Evolutionary conservation across 1,139 yeast species (phyloP).

Genomic region (Lodderomyces elongisporus): DNA sequence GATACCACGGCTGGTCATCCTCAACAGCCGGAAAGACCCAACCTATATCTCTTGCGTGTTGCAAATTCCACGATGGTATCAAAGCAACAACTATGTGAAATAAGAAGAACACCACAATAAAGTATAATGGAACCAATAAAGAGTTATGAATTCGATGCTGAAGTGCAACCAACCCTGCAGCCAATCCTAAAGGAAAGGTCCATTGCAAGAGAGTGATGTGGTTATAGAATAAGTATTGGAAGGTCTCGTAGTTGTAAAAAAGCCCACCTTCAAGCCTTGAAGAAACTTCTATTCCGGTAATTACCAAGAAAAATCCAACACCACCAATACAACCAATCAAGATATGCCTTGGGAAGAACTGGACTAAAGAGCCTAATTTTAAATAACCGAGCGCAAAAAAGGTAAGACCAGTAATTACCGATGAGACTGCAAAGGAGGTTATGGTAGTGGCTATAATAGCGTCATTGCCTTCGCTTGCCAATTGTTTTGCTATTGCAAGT

Average conservation of each 20-base stretch:
- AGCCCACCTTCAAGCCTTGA: conserved; percentile 74
- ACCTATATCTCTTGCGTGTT: conserved; percentile 61
- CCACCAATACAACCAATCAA: conserved; percentile 98
- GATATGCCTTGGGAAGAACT: conserved; percentile 94
- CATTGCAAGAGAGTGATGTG: conserved; percentile 55
- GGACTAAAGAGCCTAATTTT: conserved; percentile 77
- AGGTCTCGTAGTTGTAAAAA: conserved; percentile 55
- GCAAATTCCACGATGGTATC: conserved; percentile 62
- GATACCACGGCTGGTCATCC: conserved; percentile 80
- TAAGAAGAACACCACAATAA: conserved; percentile 60
- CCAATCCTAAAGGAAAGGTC: conserved; percentile 63
- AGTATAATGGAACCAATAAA: conserved; percentile 73
- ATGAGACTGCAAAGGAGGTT: conserved; percentile 75
- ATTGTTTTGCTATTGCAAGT: conserved; percentile 54
- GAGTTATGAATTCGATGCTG: conserved; percentile 69
- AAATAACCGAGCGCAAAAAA: conserved; percentile 75
- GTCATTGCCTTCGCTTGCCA: conserved; percentile 44
- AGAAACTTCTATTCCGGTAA: conserved; percentile 88
- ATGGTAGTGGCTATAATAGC: conserved; percentile 82
- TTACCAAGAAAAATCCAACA: conserved; percentile 86
- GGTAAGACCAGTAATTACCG: conserved; percentile 80
- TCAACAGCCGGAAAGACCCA: conserved; percentile 78
- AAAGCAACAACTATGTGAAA: conserved; percentile 66
- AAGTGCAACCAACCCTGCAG: conserved; percentile 54
- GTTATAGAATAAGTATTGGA: conserved; percentile 40